Evolutionary conservation across 257 asterid species (phyloP).

Genomic region (Eucommia ulmoides): DNA sequence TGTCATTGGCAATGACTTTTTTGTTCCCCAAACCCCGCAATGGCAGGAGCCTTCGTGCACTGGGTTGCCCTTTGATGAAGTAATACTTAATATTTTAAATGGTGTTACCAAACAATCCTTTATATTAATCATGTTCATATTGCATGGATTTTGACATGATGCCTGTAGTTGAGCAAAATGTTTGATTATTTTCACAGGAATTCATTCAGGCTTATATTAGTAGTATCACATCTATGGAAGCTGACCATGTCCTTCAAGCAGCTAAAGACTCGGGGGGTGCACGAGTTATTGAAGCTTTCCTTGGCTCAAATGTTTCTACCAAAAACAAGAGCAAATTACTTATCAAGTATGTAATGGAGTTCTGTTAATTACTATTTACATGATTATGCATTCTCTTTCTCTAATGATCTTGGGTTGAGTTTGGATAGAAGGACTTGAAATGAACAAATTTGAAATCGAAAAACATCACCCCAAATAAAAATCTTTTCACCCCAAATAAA

Average conservation of each 20-base stretch:
- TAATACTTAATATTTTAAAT: too few species aligned
- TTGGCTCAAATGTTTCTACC: constrained; percentile 50
- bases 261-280: constrained; percentile 74
- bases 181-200: constrained; percentile 54
- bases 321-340: constrained; percentile 69
- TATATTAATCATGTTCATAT: too few species aligned
- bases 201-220: constrained; percentile 44
- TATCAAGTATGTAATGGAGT: constrained; percentile 43
- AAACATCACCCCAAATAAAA: too few species aligned
- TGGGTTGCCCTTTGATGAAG: too few species aligned
- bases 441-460: too few species aligned
- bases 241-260: constrained; percentile 44
- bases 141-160: background rate
- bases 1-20: background rate
- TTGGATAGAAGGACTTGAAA: too few species aligned
- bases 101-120: too few species aligned
- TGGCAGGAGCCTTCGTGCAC: too few species aligned
- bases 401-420: constrained; percentile 7
- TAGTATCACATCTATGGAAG: constrained; percentile 72
- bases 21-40: too few species aligned
- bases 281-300: constrained; percentile 88
- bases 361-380: constrained; percentile 8
- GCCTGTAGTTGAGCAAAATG: too few species aligned
- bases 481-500: too few species aligned
- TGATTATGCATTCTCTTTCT: background rate